Conservation (phyloP, 1,284 basidiomycete species). For the Irpex lacteus region DNA sequence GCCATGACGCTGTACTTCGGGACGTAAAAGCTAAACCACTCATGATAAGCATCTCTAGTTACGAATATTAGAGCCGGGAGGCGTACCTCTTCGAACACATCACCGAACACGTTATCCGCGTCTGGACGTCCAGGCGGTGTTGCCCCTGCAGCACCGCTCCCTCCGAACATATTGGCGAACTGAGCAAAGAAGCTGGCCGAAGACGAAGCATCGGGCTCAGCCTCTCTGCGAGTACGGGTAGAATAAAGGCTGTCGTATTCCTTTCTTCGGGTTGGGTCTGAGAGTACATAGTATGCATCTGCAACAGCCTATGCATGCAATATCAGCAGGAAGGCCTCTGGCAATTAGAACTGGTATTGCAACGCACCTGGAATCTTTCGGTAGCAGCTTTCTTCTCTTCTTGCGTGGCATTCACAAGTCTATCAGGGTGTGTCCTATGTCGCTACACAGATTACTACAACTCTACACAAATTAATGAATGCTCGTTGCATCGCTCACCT, state of each 20-base stretch:
- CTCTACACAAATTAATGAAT: not conserved
- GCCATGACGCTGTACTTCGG: constrained; percentile 67
- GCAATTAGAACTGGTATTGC: not conserved
- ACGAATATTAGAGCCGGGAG: too few species aligned
- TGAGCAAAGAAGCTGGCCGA: constrained; percentile 70
- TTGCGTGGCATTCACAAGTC: constrained; percentile 72
- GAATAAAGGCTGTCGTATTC: constrained; percentile 82
- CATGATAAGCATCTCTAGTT: not conserved
- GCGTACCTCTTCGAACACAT: constrained; percentile 85
- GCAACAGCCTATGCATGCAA: constrained; percentile 66
- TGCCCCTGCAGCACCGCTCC: constrained; percentile 27
- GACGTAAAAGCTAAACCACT: constrained; percentile 60
- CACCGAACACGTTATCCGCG: constrained; percentile 79
- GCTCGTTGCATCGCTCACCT: constrained; percentile 32
- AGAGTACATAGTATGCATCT: constrained; percentile 95
- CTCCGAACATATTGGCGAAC: constrained; percentile 70
- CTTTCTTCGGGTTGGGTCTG: constrained; percentile 70
- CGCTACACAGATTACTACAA: constrained; percentile 15
- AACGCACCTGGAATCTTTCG: constrained; percentile 74
- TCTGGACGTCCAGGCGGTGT: constrained; percentile 56
- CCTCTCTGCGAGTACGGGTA: constrained; percentile 44
- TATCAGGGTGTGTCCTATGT: constrained; percentile 84
- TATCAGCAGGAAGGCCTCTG: too few species aligned
- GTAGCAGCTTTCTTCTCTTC: constrained; percentile 75
- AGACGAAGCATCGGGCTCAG: constrained; percentile 60